phyloP scores from a whole-genome alignment of 345 rosid genomes.

The Populus pruinosa region DNA sequence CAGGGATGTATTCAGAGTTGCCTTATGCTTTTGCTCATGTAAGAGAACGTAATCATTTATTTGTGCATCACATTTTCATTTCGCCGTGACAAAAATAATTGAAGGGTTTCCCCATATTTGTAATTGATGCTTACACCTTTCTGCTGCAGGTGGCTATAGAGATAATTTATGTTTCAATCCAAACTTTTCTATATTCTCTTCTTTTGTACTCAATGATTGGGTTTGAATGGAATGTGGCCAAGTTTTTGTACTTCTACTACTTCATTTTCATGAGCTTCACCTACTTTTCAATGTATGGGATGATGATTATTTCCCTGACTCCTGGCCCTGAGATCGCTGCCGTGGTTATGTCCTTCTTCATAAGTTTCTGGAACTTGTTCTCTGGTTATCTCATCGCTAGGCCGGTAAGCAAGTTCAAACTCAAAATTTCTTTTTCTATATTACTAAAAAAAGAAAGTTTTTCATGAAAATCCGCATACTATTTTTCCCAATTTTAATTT shows the following conservation, averaged over 20 bases:
- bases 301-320: conserved; percentile 44
- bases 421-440: background rate
- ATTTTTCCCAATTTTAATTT: too few species aligned
- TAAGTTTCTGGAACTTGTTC: conserved; percentile 45
- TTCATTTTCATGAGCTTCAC: conserved; percentile 45
- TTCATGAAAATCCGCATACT: background rate
- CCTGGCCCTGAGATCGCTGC: conserved; percentile 41
- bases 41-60: background rate
- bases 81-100: background rate
- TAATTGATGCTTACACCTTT: background rate
- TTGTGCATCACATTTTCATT: too few species aligned
- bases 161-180: conserved; percentile 34
- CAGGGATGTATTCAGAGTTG: conserved; percentile 46
- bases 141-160: conserved; percentile 39
- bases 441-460: background rate
- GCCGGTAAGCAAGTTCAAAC: conserved; percentile 23
- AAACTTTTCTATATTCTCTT: conserved; percentile 24
- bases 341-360: conserved; percentile 39
- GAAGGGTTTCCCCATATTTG: background rate
- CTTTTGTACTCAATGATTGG: conserved; percentile 41
- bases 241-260: conserved; percentile 38
- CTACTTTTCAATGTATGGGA: conserved; percentile 44
- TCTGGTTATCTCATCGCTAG: conserved; percentile 41
- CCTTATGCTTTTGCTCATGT: conserved; percentile 48
- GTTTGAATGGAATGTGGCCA: conserved; percentile 27